phyloP scores from a whole-genome alignment of 177 flowering plant genomes.

The Vitis hybrid region DNA sequence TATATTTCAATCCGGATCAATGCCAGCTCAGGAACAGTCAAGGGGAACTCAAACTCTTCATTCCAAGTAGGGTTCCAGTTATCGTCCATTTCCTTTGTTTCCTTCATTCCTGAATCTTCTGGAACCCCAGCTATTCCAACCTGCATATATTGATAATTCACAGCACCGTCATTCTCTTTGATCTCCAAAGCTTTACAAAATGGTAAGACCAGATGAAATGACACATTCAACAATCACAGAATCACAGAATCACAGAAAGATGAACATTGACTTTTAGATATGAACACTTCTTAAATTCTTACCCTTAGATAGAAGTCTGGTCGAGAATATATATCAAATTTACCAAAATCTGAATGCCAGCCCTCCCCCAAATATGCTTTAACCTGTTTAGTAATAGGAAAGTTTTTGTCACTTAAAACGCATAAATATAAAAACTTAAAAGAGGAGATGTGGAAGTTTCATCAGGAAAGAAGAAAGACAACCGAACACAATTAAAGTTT shows the following conservation, averaged over 20 bases:
- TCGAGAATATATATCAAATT: slow-evolving; percentile 42
- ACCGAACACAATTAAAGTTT: background rate
- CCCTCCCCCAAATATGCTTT: slow-evolving; percentile 48
- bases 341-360: slow-evolving; percentile 39
- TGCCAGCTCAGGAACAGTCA: slow-evolving; percentile 50
- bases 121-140: slow-evolving; percentile 47
- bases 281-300: background rate
- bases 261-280: background rate
- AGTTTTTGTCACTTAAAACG: background rate
- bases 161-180: too few relatives aligned
- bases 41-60: slow-evolving; percentile 40
- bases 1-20: slow-evolving; percentile 46
- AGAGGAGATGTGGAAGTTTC: background rate
- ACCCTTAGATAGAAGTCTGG: slow-evolving; percentile 51
- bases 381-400: slow-evolving; percentile 21
- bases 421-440: background rate
- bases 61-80: slow-evolving; percentile 45
- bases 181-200: background rate
- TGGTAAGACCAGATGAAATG: background rate
- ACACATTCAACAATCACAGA: background rate
- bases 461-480: background rate
- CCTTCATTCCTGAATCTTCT: slow-evolving; percentile 35
- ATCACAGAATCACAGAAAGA: background rate
- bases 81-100: slow-evolving; percentile 32
- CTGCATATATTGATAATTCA: slow-evolving; percentile 17